Conservation (phyloP, 352 stramenopile species). For the Globisporangium paddicum region DNA sequence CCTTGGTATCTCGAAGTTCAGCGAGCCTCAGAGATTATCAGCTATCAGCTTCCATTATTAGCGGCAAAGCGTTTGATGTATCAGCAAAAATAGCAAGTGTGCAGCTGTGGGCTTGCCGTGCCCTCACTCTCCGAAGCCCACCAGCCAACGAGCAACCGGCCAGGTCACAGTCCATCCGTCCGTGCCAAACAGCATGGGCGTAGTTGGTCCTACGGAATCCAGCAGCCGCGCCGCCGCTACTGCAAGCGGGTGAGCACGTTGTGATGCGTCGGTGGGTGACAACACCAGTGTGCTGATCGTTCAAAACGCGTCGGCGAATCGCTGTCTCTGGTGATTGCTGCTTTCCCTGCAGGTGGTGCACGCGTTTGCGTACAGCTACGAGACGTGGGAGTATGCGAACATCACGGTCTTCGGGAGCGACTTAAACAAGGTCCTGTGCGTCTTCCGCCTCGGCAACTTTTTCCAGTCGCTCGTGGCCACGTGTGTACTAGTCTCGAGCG, state of each 20-base stretch:
- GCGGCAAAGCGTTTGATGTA: no score
- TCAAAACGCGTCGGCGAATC: not conserved
- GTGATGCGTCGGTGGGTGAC: not conserved
- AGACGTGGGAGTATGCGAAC: not conserved
- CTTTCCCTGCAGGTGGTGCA: not conserved
- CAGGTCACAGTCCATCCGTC: no score
- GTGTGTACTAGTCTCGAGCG: not conserved
- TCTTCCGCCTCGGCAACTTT: not conserved
- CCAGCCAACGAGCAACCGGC: no score
- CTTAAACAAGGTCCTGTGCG: not conserved
- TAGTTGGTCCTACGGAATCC: not conserved
- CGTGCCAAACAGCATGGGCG: no score
- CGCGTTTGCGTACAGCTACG: not conserved
- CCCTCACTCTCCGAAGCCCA: no score
- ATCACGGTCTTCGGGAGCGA: not conserved
- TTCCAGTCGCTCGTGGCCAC: not conserved
- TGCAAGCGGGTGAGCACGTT: not conserved
- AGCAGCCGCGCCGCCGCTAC: not conserved
- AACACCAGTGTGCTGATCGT: not conserved
- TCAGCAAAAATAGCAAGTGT: no score
- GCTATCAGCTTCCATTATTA: no score
- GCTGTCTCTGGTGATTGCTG: not conserved
- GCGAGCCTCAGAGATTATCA: no score
- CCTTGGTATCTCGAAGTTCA: no score
- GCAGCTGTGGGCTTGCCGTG: no score